Percentiles rank a stretch among this genome's conserved stretches.
Conservation (phyloP, 768 basidiomycete species). For the Solioccasus polychromus region DNA sequence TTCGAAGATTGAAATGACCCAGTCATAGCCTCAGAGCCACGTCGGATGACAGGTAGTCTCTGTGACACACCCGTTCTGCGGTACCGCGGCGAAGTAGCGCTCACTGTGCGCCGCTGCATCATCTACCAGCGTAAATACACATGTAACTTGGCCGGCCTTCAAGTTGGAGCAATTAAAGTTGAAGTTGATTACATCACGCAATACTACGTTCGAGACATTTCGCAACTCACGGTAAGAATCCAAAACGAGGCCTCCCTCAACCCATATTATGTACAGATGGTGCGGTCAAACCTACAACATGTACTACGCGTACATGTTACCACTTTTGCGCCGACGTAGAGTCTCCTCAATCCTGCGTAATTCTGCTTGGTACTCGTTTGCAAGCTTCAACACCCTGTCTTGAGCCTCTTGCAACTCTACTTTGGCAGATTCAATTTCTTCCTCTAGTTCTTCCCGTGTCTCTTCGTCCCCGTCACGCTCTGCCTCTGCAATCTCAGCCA, state of each 20-base stretch:
- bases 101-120: background rate
- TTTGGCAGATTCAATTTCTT: constrained; percentile 30
- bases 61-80: background rate
- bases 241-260: too few species aligned
- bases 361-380: constrained; percentile 26
- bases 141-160: background rate
- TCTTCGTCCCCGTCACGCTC: constrained; percentile 43
- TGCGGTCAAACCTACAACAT: background rate
- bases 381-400: constrained; percentile 23
- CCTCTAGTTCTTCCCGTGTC: constrained; percentile 40
- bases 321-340: constrained; percentile 15
- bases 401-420: constrained; percentile 20
- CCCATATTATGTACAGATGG: background rate
- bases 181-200: too few species aligned
- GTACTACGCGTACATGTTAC: background rate
- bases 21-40: constrained; percentile 11
- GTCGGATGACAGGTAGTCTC: constrained; percentile 1
- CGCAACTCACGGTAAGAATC: too few species aligned
- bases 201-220: too few species aligned
- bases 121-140: background rate
- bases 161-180: background rate
- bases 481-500: constrained; percentile 45
- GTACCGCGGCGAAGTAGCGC: constrained; percentile 3
- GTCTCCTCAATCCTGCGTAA: constrained; percentile 25
- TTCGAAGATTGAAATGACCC: constrained; percentile 15